Base-by-base conservation (phyloP, 352 stramenopile genomes). In the Phytopythium ostracodes region DNA sequence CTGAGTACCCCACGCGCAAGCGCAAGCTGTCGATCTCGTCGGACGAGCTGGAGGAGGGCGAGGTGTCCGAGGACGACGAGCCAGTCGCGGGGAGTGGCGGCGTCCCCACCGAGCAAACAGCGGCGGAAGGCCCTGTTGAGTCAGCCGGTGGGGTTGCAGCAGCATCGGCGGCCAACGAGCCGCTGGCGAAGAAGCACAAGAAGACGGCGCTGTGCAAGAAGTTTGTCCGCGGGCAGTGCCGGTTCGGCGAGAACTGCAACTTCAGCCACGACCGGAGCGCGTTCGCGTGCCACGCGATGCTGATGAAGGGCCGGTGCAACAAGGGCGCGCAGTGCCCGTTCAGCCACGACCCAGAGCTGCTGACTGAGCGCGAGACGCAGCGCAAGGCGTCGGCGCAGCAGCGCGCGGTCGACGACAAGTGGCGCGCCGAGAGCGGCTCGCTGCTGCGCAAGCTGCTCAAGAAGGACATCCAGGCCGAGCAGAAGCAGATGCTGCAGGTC, bases 401-500 rank as follows among this genome's bases (percentile, higher is more conserved):
- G 56, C 81, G 81, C 42, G 60, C 63, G 4, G 75, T 73, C 14
- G 80, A 91, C 35, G 72, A 82, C 59, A 69, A 88, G 61, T 89
- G 81, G 73, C 82, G 78, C 63, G 74, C 66, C 2, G 81, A 91
- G 53, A 71, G 88, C 22, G 76, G 73, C 22, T 92, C 85, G 31
- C 70, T 94, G 25, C 58, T 94, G 58, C 80, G 84, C 43, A 89
- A 91, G 62, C 59, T 94, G 54, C 73, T 94, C 36, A 68, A 85
- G 25, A 88, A 81, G 33, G 83, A 94, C 63, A 77, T 94, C 25
- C 61, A 71, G 57, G 56, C 72, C 17, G 85, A 94, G 72, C 82
- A 92, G 66, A 64, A 67, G 42, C 81, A 88, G 56, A 87, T 92
- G 69, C 73, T 94, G 55, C 79, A 94, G 67, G 80, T 91, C 67